Evolutionary conservation across 352 stramenopile genomes (phyloP), one percentile per base, ranked within the genome.

Genomic region (Pythium oligandrum): DNA sequence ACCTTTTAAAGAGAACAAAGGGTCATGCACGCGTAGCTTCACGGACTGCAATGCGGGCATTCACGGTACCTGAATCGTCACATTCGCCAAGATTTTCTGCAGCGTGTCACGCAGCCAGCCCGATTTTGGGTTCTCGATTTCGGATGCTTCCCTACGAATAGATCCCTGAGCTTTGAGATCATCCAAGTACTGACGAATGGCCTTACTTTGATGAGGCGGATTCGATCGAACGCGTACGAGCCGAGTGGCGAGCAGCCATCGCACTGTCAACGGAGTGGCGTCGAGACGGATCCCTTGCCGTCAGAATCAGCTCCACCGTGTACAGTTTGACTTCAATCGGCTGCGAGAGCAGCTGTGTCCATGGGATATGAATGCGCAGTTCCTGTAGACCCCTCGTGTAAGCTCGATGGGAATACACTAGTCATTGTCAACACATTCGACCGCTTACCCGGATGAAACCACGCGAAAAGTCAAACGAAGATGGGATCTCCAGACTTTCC

Each of bases 241-340:
- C 59, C 38, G 54, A 32, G 8, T 54, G 57, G 11, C 56, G 43
- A 32, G 46, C 10, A 75, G 69, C 59, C 10, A 31, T 17, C 8
- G 40, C 35, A 26, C 17, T 26, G 17, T 26, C 17, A 26, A 26
- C 17, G 17, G 17, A 26, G 17, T 26, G 17, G 17, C 17, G 17
- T 26, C 17, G 17, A 26, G 17, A 26, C 48, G 55, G 12, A 26
- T 69, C 67, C 7, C 75, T 75, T 40, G 78, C 78, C 4, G 80
- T 90, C 3, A 95, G 58, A 53, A 95, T 95, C 34, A 95, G 67
- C 49, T 95, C 84, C n/a, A 93, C 78, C 33, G 84, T 95, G 65
- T 92, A 95, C 44, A 95, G 67, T 51, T 95, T 95, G 47, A 95
- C 75, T 52, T 93, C 84, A 42, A 93, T 95, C 10, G 84, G 75